Percentiles rank a stretch among this genome's conserved stretches.
These are phyloP conservation scores for Kwoniella botswanensis DNA, from an alignment of 768 basidiomycete genomes.

Conservation along the genomic window DNA sequence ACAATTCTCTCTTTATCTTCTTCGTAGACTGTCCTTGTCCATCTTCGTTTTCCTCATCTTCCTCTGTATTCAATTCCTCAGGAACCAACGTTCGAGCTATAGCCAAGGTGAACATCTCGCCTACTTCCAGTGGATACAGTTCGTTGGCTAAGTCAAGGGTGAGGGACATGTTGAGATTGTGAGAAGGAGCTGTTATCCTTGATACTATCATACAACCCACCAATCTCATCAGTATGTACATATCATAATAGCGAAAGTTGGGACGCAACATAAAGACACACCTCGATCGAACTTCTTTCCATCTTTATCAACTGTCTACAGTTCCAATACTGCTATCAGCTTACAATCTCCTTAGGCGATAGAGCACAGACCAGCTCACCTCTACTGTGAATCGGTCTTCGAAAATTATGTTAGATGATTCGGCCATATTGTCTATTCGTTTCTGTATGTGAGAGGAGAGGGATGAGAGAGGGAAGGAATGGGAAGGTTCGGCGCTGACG, in stretches of 20 bases:
- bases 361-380: constrained; percentile 63
- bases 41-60: constrained; percentile 31
- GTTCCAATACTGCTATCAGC: not conserved
- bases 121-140: constrained; percentile 73
- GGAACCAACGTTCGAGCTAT: constrained; percentile 64
- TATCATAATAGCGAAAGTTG: too few relatives aligned
- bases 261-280: constrained; percentile 57
- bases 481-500: not conserved
- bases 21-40: constrained; percentile 29
- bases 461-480: not conserved
- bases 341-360: not conserved
- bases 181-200: constrained; percentile 82
- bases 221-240: not conserved
- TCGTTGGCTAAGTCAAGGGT: constrained; percentile 95
- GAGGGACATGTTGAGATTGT: constrained; percentile 89
- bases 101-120: constrained; percentile 79
- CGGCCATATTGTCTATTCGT: constrained; percentile 31
- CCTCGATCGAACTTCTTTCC: constrained; percentile 99
- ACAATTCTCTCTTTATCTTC: constrained; percentile 59
- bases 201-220: constrained; percentile 68
- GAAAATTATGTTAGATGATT: constrained; percentile 69
- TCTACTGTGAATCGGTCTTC: constrained; percentile 90
- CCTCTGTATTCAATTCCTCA: constrained; percentile 34
- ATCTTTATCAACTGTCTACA: constrained; percentile 62
- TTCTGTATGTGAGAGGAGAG: not conserved